Evolutionary conservation across 352 stramenopile genomes (phyloP), one percentile per base, ranked within the genome.

Genomic region (Plasmopara halstedii): DNA sequence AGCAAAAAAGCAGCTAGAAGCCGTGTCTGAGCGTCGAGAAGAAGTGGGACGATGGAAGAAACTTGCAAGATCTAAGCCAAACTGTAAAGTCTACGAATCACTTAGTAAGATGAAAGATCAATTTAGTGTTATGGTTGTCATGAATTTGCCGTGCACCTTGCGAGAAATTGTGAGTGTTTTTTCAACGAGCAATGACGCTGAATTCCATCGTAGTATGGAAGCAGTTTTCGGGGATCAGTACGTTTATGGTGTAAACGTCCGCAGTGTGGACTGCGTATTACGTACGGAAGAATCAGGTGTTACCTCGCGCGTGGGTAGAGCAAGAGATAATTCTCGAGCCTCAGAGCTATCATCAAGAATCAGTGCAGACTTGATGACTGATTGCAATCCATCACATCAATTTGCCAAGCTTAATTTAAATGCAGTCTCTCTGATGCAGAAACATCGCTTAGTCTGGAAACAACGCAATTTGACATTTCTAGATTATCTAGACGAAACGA

Each of bases 161-260:
- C 55, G 61, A 23, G 73, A 85, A 40, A 67, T 85, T 37, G 76
- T 80, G 70, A 64, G 50, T 51, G 68, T 81, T 11, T 64, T 81
- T 34, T 59, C 74, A 4, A 81, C 71, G 5, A 60, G 74, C 43
- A 60, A 67, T 14, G 46, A 42, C 4, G 23, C 50, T 13, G 67
- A 82, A 43, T 84, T 84, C 29, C 74, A 86, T 43, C 67, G 65
- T 39, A 71, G 64, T 45, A 86, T 86, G 74, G 62, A 64, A 23
- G 71, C 69, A 23, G 39, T 86, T 43, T 86, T 84, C 46, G 74
- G 71, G 9, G 64, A 74, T 21, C 57, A 70, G 42, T 86, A 86
- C 36, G 64, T 84, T 34, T 78, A 73, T 22, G 74, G 74, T 0
- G 42, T 76, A 10, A 72, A 75, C 46, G 43, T 74, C 14, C 64